Percentiles rank a stretch among this genome's conserved stretches.
phyloP scores from a whole-genome alignment of 768 basidiomycete species.

The Kwoniella europaea region DNA sequence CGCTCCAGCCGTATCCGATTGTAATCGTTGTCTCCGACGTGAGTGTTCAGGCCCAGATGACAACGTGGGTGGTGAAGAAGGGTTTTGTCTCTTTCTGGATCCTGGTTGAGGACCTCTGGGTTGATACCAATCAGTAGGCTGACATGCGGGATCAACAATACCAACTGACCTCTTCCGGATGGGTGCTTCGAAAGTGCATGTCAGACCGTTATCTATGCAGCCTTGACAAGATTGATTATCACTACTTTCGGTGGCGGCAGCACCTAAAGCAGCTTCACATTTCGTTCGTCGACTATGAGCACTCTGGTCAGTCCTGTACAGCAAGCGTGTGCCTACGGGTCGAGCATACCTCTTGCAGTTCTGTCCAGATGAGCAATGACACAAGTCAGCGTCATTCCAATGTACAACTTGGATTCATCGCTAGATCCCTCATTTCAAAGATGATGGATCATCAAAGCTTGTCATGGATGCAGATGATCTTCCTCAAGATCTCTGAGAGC shows the following conservation, averaged over 20 bases:
- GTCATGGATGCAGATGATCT: neutral
- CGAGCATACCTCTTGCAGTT: constrained; percentile 19
- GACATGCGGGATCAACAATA: too few species aligned
- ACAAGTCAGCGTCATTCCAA: neutral
- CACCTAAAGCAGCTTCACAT: neutral
- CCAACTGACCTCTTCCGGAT: constrained; percentile 21
- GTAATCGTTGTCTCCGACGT: neutral
- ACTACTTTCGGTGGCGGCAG: neutral
- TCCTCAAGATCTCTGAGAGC: neutral
- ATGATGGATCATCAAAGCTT: too few species aligned
- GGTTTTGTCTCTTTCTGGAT: neutral
- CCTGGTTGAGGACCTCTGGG: constrained; percentile 25
- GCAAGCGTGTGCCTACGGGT: neutral
- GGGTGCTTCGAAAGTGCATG: constrained; percentile 22
- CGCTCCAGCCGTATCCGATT: neutral
- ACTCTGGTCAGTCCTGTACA: neutral
- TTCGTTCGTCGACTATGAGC: constrained; percentile 15
- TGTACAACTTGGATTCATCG: neutral
- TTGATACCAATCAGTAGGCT: neutral
- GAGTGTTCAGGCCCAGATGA: neutral
- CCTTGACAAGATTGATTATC: constrained; percentile 2
- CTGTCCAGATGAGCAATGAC: neutral
- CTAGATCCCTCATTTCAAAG: neutral
- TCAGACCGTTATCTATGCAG: constrained; percentile 14
- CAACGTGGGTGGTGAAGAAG: neutral